Evolutionary conservation across 345 rosid genomes (phyloP), one percentile per base, ranked within the genome.

Genomic region (Linum usitatissimum): DNA sequence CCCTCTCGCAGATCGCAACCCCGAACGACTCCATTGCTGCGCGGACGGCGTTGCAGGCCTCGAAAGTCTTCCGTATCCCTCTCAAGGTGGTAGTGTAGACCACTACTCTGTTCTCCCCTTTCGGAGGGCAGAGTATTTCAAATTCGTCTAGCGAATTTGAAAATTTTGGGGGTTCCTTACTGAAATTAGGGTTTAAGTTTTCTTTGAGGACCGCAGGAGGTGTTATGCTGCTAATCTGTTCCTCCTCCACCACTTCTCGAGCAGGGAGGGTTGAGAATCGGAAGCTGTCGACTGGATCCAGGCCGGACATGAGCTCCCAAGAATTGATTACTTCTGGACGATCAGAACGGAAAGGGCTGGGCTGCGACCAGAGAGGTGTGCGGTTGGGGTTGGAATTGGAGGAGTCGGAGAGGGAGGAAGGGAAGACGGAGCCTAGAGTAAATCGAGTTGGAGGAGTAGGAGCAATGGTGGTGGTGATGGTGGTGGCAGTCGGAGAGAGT

Each of bases 261-360:
- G 28, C 28, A 17, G 74, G 63, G 14, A 76, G 71, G 19, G 89
- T 76, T 0, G 83, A 73, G 79, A 91, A 88, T 9, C 96, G 87
- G 78, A 86, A 86, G 75, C 98, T 88, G 6, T 86, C 95, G 4
- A 81, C 66, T 6, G 51, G 51, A 63, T 86, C 98, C 18, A 88
- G 88, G 17, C 95, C 86, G 21, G 88, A 86, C 95, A 88, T 91
- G 59, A 91, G 87, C 67, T 88, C 98, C 96, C 92, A 88, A 2
- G 92, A 86, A 74, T 88, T 86, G 45, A 88, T 91, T 63, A 84
- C 73, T 70, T 88, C 92, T 1, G 84, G 59, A 4, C 12, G 57
- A 40, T 78, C 82, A 14, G 81, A 66, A 14, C 75, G 79, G 56
- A 79, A 53, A 15, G 64, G 57, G 53, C 63, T 75, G 15, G 83